Conservation (phyloP, 2,329 filamentous ascomycete genomes). For the Leptographium galeiforme region DNA sequence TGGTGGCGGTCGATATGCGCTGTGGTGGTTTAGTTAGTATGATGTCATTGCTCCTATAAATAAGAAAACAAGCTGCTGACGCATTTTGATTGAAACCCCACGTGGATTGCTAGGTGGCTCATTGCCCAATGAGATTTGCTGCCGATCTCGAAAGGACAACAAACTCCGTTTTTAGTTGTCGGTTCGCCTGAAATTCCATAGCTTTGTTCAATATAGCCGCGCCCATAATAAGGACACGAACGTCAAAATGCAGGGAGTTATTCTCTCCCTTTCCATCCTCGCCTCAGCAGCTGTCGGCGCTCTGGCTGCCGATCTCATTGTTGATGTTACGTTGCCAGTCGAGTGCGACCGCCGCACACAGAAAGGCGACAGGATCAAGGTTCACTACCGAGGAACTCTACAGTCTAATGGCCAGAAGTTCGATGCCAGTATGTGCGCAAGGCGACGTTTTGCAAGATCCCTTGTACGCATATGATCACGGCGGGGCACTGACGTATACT, state of each 20-base stretch:
- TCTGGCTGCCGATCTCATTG: slow-evolving; percentile 51
- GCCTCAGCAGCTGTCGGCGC: slow-evolving; percentile 36
- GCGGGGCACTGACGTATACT: neutral
- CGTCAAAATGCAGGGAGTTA: slow-evolving; percentile 34
- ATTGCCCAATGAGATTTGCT: neutral
- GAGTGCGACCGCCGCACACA: slow-evolving; percentile 68
- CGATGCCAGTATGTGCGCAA: slow-evolving; percentile 47
- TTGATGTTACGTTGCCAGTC: slow-evolving; percentile 61
- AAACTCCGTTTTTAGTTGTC: too few relatives aligned
- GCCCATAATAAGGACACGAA: slow-evolving; percentile 1
- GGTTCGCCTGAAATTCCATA: too few relatives aligned
- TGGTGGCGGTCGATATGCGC: too few relatives aligned
- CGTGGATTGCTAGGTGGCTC: neutral
- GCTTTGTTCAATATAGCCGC: too few relatives aligned
- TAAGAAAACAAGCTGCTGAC: neutral
- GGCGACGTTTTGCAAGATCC: neutral
- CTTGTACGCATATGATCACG: too few relatives aligned
- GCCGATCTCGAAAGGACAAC: neutral
- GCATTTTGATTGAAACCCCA: neutral
- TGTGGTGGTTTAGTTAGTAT: neutral
- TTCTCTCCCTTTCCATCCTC: slow-evolving; percentile 34
- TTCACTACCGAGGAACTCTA: slow-evolving; percentile 83
- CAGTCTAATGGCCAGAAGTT: slow-evolving; percentile 63
- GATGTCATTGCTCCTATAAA: neutral
- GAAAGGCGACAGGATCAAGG: slow-evolving; percentile 65